Evolutionary conservation across 2,329 filamentous ascomycete species (phyloP).

Genomic region (Scytalidium lignicola): DNA sequence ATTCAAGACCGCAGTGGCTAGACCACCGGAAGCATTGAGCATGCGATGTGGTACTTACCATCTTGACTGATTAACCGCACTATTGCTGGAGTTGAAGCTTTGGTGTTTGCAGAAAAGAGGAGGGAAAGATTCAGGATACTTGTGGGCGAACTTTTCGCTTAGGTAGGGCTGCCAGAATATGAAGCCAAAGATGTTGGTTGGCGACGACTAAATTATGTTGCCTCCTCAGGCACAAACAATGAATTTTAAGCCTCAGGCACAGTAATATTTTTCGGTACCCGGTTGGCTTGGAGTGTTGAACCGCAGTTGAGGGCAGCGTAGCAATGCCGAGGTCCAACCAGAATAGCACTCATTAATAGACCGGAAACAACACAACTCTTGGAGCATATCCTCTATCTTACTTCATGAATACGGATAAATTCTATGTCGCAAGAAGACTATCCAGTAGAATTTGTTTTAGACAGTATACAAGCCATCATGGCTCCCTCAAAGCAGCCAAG

Average conservation of each 20-base stretch:
- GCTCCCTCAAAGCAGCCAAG: slow-evolving; percentile 50
- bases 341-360: too few species aligned
- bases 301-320: too few species aligned
- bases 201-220: slow-evolving; percentile 1
- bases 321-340: too few species aligned
- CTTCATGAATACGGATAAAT: too few species aligned
- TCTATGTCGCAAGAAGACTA: slow-evolving; percentile 26
- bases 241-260: neutral
- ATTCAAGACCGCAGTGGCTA: neutral
- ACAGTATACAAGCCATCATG: slow-evolving; percentile 31
- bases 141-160: slow-evolving; percentile 15
- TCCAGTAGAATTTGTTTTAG: slow-evolving; percentile 23
- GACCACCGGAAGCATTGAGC: slow-evolving; percentile 1
- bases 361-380: too few species aligned
- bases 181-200: neutral
- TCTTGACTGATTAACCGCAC: slow-evolving; percentile 48
- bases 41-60: slow-evolving; percentile 54
- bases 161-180: slow-evolving; percentile 2
- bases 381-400: too few species aligned
- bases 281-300: too few species aligned
- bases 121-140: neutral
- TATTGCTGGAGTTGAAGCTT: slow-evolving; percentile 38
- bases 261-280: too few species aligned
- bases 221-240: neutral
- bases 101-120: slow-evolving; percentile 32